Base-by-base conservation (phyloP, 352 stramenopile species). In the Phytophthora crassamura region DNA sequence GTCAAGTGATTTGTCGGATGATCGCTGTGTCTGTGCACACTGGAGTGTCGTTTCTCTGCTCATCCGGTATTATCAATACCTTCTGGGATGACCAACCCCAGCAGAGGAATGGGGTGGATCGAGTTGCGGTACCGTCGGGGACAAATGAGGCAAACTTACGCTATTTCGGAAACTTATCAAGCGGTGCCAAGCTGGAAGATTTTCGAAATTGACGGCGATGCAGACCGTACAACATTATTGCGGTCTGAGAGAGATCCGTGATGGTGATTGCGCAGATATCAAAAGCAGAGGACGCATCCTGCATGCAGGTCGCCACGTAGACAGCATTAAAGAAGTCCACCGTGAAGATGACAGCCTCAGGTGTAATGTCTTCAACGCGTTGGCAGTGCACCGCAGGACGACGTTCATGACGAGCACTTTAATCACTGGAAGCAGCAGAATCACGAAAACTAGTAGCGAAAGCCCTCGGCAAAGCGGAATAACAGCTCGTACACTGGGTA, bases 351-450 rank as follows among this genome's bases (percentile, higher is more conserved):
- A 69, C 59, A 7, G 61, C 41, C n/a, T 64, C 52, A 2, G 69
- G 69, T 22, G 54, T 35, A 3, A 67, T 46, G 12, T 77, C 69
- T 30, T 71, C 69, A 0, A 58, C 35, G 12, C 71, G 58, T 18
- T n/a, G n/a, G 33, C 30, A 7, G 47, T 64, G 30, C 39, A 67
- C 5, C 42, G 34, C 4, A 53, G 20, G 16, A 77, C 42, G 15
- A 67, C 40, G 54, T 74, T 67, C 22, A 61, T 70, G 3, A 85
- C 52, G 4, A 66, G 0, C 0, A 75, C 39, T 38, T 80, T 80
- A 4, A 85, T 69, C 0, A 80, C n/a, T 1, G 69, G 57, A 1
- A 82, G 51, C 0, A 75, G n/a, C 14, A 68, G 22, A 42, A 75
- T 51, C 18, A 59, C 63, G 0, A 63, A 11, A 67, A 15, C 25